Evolutionary conservation across 2,329 filamentous ascomycete species (phyloP).

Genomic region (Trichophyton simii): DNA sequence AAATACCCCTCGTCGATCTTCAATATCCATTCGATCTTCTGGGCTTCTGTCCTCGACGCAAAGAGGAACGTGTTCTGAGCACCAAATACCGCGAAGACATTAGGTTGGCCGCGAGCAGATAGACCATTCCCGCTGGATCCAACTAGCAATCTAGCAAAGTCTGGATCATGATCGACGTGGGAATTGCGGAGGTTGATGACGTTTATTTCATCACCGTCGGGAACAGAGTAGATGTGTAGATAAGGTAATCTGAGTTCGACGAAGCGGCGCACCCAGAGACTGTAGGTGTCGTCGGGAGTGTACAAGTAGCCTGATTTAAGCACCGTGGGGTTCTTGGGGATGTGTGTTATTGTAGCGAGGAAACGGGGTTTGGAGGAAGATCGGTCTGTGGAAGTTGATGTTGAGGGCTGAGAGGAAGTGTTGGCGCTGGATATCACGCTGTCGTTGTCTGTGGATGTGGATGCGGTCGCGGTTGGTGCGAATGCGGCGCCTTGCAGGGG

Average conservation of each 20-base stretch:
- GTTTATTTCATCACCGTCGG: constrained; percentile 79
- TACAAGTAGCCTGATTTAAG: constrained; percentile 82
- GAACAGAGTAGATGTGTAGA: constrained; percentile 73
- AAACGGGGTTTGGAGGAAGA: constrained; percentile 45
- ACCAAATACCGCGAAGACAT: constrained; percentile 89
- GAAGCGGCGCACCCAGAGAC: constrained; percentile 82
- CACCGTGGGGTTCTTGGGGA: constrained; percentile 67
- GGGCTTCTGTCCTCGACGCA: constrained; percentile 71
- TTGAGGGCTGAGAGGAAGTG: constrained; percentile 15
- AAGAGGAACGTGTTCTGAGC: constrained; percentile 94
- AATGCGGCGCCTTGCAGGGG: constrained; percentile 26
- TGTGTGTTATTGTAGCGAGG: constrained; percentile 61
- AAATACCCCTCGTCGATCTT: constrained; percentile 77
- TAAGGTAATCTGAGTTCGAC: constrained; percentile 87
- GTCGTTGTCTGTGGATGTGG: constrained; percentile 1
- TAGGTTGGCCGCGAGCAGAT: constrained; percentile 40
- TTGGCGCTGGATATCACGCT: constrained; percentile 11
- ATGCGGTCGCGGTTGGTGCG: constrained; percentile 8
- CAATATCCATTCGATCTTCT: constrained; percentile 96
- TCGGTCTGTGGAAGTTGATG: constrained; percentile 15
- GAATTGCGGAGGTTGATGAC: constrained; percentile 81
- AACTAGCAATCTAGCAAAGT: constrained; percentile 65
- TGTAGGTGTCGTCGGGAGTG: constrained; percentile 62
- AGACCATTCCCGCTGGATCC: constrained; percentile 27
- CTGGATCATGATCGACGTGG: constrained; percentile 82